Percentiles rank a stretch among this genome's conserved stretches.
Evolutionary conservation across 1,284 basidiomycete species (phyloP).

Genomic region (Hemileia vastatrix): DNA sequence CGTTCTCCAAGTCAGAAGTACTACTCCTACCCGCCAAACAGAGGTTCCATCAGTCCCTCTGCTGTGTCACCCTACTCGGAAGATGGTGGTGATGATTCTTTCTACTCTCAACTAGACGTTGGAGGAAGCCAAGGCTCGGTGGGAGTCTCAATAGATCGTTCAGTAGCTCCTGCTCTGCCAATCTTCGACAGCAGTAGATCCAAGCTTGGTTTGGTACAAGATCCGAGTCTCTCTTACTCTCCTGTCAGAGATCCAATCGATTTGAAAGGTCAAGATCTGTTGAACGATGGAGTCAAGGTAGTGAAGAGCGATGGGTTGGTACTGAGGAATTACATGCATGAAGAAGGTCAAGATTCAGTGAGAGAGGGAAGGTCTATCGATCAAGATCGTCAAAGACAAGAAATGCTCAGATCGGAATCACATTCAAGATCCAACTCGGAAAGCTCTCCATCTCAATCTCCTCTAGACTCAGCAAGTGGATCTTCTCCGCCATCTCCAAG

Average conservation of each 20-base stretch:
- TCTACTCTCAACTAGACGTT: constrained; percentile 11
- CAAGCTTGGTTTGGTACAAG: not conserved
- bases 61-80: constrained; percentile 25
- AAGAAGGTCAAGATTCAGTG: not conserved
- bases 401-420: too few relatives aligned
- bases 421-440: too few relatives aligned
- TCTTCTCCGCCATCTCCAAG: too few relatives aligned
- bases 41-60: constrained; percentile 26
- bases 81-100: constrained; percentile 26
- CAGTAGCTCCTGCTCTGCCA: not conserved
- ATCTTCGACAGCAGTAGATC: not conserved
- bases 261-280: not conserved
- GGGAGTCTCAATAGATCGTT: too few relatives aligned
- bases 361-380: not conserved
- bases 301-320: not conserved
- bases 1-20: constrained; percentile 11
- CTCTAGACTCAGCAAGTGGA: too few relatives aligned
- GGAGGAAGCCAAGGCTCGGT: not conserved
- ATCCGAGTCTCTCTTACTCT: not conserved
- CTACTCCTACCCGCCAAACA: constrained; percentile 31
- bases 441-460: too few relatives aligned
- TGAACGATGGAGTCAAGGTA: not conserved
- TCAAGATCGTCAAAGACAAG: not conserved
- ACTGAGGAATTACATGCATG: not conserved
- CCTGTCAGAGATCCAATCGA: not conserved